These are phyloP conservation scores for Torulaspora quercuum DNA, from an alignment of 805 yeast genomes.

Conservation along the genomic window DNA sequence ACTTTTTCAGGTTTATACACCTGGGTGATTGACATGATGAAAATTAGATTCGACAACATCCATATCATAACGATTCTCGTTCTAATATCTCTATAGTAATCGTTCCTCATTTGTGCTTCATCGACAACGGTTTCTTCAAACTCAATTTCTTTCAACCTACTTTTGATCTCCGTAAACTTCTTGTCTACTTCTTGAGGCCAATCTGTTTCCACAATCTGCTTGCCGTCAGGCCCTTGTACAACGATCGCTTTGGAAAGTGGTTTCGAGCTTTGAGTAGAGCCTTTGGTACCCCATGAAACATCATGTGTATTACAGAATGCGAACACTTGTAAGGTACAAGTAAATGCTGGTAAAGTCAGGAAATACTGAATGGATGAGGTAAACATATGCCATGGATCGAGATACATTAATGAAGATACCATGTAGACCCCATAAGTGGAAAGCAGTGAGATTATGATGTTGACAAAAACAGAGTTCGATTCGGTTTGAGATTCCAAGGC, in stretches of 20 bases:
- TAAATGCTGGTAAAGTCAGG: constrained; percentile 83
- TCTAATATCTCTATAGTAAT: constrained; percentile 91
- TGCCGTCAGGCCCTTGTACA: constrained; percentile 74
- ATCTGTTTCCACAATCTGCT: constrained; percentile 66
- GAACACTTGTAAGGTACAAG: constrained; percentile 88
- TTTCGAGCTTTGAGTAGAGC: constrained; percentile 71
- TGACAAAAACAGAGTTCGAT: constrained; percentile 54
- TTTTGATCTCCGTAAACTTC: constrained; percentile 37
- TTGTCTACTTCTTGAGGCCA: constrained; percentile 42
- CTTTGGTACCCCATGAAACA: constrained; percentile 99
- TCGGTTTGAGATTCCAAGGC: constrained; percentile 43
- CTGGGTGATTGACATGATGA: constrained; percentile 85
- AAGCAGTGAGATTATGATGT: constrained; percentile 76
- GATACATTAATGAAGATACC: constrained; percentile 73
- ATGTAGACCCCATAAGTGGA: constrained; percentile 91
- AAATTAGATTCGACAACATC: constrained; percentile 77
- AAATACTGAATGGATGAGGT: constrained; percentile 87
- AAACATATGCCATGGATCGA: constrained; percentile 96
- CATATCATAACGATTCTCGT: constrained; percentile 94
- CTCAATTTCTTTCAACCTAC: constrained; percentile 38
- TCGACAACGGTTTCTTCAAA: constrained; percentile 30
- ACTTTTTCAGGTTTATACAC: constrained; percentile 65
- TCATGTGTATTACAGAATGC: constrained; percentile 98
- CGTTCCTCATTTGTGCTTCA: constrained; percentile 48
- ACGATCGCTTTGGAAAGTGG: constrained; percentile 79